Evolutionary conservation across 371 early-diverging fungal species (phyloP), one percentile per base, ranked within the genome.

Genomic region (Mortierella sp.): DNA sequence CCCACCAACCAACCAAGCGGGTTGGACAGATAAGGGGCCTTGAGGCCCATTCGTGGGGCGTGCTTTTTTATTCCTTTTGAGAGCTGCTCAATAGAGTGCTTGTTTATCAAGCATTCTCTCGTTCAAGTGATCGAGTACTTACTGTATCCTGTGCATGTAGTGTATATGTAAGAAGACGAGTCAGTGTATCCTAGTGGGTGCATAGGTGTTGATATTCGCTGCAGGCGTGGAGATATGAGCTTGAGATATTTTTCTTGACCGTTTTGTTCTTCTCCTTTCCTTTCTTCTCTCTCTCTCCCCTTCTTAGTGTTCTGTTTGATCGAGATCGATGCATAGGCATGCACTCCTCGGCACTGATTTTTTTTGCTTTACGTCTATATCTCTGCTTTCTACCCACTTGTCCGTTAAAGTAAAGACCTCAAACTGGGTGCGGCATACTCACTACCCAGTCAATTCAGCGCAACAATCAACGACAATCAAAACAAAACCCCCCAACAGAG

Each of bases 81-180:
- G 68, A 68, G 68, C 42, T 21, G 68, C 68, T 68, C 68, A 68
- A 42, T 42, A 38, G 42, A 28, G 60, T 38, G 38, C 11, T 8
- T 24, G 68, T 68, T 68, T 24, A 3, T 34, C 16, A 38, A 42
- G 68, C 68, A 68, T 68, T 68, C n/a, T 55, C 42, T 38, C 42
- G 68, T 68, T 68, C 68, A 68, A 68, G 68, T 68, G 68, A 68
- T 68, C 68, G 68, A 68, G 63, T 19, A 31, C 34, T 16, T 19
- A 63, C 13, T 14, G 42, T 38, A 38, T 38, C 5, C 42, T 38
- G 5, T 38, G 42, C 42, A 38, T 38, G 42, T 38, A 38, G 2
- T 13, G 50, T 16, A 3, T 9, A 50, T 11, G 50, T 3, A 50
- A 13, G 50, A 50, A 5, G 42, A 5, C 42, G 42, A 38, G 42